Evolutionary conservation across 805 yeast genomes (phyloP).

Genomic region (Vanderwaltozyma polyspora): DNA sequence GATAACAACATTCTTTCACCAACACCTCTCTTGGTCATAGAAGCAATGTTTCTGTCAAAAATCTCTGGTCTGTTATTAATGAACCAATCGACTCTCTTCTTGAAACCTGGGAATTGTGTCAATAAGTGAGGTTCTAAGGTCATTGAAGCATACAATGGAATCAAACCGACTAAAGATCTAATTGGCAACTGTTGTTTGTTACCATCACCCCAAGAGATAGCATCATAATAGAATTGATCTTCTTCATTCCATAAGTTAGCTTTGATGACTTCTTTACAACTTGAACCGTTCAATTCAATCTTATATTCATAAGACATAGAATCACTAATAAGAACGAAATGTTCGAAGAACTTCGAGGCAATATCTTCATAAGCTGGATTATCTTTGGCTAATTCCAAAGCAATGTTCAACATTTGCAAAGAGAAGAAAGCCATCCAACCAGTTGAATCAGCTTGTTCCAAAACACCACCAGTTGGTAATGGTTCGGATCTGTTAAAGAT

Average conservation of each 20-base stretch:
- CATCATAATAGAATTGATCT: constrained; percentile 83
- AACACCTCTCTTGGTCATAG: constrained; percentile 67
- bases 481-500: constrained; percentile 88
- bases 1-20: constrained; percentile 75
- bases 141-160: constrained; percentile 80
- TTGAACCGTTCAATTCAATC: constrained; percentile 24
- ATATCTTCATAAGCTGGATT: constrained; percentile 84
- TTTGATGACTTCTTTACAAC: constrained; percentile 34
- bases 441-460: constrained; percentile 91
- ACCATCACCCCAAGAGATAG: constrained; percentile 71
- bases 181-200: constrained; percentile 65
- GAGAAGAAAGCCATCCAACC: constrained; percentile 97
- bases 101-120: constrained; percentile 69
- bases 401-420: constrained; percentile 83
- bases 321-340: constrained; percentile 81
- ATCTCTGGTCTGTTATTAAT: constrained; percentile 55
- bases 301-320: constrained; percentile 63
- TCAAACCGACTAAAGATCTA: constrained; percentile 80
- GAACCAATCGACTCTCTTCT: constrained; percentile 77
- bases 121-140: constrained; percentile 79
- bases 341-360: constrained; percentile 91
- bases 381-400: constrained; percentile 77
- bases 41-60: constrained; percentile 75
- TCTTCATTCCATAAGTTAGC: constrained; percentile 81
- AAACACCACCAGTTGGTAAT: constrained; percentile 78